phyloP scores from a whole-genome alignment of 352 stramenopile genomes.

The Globisporangium cystogenes region DNA sequence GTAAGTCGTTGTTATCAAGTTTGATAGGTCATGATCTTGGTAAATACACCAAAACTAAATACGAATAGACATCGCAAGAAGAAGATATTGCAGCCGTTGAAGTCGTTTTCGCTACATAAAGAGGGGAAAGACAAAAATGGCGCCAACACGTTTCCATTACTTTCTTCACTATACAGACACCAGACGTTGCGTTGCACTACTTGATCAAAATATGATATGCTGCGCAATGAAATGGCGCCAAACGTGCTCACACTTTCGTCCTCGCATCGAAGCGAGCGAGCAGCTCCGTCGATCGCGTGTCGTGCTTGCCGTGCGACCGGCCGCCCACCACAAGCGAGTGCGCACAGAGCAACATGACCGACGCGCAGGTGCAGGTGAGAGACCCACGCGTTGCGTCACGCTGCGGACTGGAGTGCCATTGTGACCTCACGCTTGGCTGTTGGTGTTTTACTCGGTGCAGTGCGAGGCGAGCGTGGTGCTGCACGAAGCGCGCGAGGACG shows the following conservation, averaged over 20 bases:
- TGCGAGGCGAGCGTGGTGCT: conserved; percentile 52
- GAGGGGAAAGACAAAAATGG: neutral
- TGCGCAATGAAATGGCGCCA: neutral
- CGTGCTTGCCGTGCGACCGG: too few relatives aligned
- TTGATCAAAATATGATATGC: neutral
- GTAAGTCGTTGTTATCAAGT: too few relatives aligned
- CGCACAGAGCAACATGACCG: neutral
- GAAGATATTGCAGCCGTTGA: neutral
- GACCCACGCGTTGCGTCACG: neutral
- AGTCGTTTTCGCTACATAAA: neutral
- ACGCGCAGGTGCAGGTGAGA: conserved; percentile 1
- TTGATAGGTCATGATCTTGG: too few relatives aligned
- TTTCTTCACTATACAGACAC: neutral
- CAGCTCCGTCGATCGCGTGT: neutral
- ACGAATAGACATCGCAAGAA: too few relatives aligned
- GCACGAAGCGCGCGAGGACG: conserved; percentile 42
- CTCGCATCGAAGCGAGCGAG: neutral
- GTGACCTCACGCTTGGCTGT: too few relatives aligned
- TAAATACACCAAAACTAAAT: too few relatives aligned
- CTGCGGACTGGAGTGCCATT: neutral
- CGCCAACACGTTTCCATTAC: neutral
- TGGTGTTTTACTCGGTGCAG: conserved; percentile 14
- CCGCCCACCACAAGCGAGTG: too few relatives aligned
- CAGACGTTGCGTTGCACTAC: neutral
- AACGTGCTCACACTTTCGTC: neutral